Evolutionary conservation across 2,329 filamentous ascomycete genomes (phyloP).

Genomic region (Apiospora marii): DNA sequence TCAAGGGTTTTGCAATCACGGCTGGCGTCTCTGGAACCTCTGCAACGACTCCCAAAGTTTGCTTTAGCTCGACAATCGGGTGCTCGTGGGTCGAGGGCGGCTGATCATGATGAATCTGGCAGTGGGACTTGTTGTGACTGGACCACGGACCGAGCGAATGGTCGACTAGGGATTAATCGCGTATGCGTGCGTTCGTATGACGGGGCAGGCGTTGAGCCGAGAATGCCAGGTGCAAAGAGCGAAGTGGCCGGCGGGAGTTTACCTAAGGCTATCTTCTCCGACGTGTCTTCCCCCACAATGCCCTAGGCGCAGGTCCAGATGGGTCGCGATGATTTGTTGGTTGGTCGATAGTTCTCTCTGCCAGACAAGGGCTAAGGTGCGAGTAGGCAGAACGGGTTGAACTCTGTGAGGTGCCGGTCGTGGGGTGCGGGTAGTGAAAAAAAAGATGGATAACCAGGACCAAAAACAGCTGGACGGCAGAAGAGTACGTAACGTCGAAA

Average conservation of each 20-base stretch:
- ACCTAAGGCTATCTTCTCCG: not conserved
- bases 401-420: constrained; percentile 8
- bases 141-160: constrained; percentile 15
- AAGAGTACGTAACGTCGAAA: constrained; percentile 14
- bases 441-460: constrained; percentile 12
- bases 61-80: constrained; percentile 27
- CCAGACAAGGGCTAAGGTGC: constrained; percentile 20
- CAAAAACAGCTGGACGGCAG: constrained; percentile 4
- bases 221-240: constrained; percentile 9
- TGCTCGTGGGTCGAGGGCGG: constrained; percentile 26
- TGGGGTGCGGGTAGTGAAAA: constrained; percentile 17
- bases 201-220: constrained; percentile 16
- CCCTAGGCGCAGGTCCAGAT: constrained; percentile 18
- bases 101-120: constrained; percentile 28
- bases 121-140: constrained; percentile 17
- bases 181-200: constrained; percentile 10
- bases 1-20: constrained; percentile 21
- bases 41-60: constrained; percentile 26
- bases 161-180: constrained; percentile 9
- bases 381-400: constrained; percentile 17
- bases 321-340: constrained; percentile 22
- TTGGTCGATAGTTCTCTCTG: constrained; percentile 12
- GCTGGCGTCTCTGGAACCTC: constrained; percentile 23
- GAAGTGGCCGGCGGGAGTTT: not conserved
- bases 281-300: constrained; percentile 20